Conservation (phyloP, 2,329 filamentous ascomycete genomes). For the Ambrosiella beaveri region DNA sequence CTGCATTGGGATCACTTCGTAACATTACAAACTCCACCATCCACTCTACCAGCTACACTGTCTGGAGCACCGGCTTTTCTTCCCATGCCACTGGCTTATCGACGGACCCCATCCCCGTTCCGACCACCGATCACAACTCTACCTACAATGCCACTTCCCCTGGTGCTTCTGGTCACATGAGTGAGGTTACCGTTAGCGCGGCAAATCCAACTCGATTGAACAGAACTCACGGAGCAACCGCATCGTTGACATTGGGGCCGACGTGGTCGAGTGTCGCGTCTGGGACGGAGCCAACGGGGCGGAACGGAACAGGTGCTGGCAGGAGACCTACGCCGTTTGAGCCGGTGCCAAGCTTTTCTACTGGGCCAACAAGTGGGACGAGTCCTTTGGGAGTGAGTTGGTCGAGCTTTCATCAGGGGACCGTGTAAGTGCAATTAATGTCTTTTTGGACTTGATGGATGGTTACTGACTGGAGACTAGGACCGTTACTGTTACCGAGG, state of each 20-base stretch:
- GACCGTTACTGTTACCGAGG: constrained; percentile 1
- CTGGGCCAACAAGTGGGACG: background rate
- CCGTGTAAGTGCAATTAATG: constrained; percentile 1
- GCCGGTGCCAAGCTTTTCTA: background rate
- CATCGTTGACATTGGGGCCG: background rate
- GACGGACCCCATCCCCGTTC: background rate
- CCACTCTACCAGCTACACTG: background rate
- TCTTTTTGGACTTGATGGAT: background rate
- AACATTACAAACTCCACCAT: background rate
- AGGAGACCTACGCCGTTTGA: constrained; percentile 3
- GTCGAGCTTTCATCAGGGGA: background rate
- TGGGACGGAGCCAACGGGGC: background rate
- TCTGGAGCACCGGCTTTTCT: background rate
- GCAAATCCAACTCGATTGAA: constrained; percentile 6
- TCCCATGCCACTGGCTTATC: background rate
- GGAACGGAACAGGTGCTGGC: background rate
- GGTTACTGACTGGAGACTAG: background rate
- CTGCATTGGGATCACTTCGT: background rate
- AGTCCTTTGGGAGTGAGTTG: background rate
- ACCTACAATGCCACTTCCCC: too few species aligned
- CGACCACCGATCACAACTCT: too few species aligned
- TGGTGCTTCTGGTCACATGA: background rate
- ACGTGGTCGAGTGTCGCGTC: background rate
- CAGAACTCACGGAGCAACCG: background rate
- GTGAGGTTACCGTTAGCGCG: background rate